These are phyloP conservation scores for Lablab purpureus DNA, from an alignment of 306 rosid genomes.

Conservation along the genomic window DNA sequence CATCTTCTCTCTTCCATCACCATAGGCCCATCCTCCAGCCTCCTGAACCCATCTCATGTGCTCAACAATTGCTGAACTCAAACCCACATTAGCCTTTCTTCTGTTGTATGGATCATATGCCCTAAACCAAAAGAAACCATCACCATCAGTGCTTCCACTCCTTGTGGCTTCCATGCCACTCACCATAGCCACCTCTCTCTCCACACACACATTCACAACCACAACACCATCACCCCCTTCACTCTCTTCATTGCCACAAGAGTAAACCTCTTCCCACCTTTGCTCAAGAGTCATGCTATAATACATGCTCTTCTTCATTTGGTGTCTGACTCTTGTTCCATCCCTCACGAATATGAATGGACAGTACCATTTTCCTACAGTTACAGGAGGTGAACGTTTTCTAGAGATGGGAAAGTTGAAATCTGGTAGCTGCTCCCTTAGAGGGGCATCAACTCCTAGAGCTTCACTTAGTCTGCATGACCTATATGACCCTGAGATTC, in stretches of 20 bases:
- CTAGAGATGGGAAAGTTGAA: constrained; percentile 66
- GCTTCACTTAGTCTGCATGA: constrained; percentile 64
- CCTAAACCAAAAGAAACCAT: constrained; percentile 71
- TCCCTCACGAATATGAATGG: constrained; percentile 82
- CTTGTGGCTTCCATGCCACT: constrained; percentile 61
- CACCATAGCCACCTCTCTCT: constrained; percentile 67
- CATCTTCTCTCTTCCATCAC: constrained; percentile 58
- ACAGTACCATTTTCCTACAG: constrained; percentile 82
- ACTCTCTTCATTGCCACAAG: constrained; percentile 53
- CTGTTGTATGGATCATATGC: constrained; percentile 49
- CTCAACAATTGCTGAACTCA: constrained; percentile 69
- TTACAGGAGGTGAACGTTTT: constrained; percentile 56
- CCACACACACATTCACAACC: constrained; percentile 58
- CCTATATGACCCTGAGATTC: constrained; percentile 56
- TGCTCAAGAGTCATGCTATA: constrained; percentile 80
- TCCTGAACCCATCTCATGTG: constrained; percentile 79
- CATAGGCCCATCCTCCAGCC: constrained; percentile 76
- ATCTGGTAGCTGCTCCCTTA: constrained; percentile 63
- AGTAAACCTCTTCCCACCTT: constrained; percentile 81
- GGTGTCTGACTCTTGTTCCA: constrained; percentile 46
- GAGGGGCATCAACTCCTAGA: constrained; percentile 63
- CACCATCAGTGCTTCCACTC: constrained; percentile 46
- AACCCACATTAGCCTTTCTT: constrained; percentile 60
- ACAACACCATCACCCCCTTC: constrained; percentile 45
- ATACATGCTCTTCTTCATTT: constrained; percentile 70